Percentiles rank a stretch among this genome's conserved stretches.
Evolutionary conservation across 257 asterid species (phyloP).

Genomic region (Solanum chilense): DNA sequence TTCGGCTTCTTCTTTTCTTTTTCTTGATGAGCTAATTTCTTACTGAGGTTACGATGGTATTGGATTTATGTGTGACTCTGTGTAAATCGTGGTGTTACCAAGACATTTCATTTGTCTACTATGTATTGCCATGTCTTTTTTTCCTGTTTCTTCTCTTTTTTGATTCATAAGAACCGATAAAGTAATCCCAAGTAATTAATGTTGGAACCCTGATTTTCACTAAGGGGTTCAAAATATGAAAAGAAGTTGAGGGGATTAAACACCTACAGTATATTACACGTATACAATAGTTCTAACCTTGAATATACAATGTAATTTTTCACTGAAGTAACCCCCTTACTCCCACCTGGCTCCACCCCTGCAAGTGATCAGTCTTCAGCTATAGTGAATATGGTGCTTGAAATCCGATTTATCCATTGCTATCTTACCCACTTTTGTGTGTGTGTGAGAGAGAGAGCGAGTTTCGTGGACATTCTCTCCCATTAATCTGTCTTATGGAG

Average conservation of each 20-base stretch:
- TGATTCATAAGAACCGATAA: not conserved
- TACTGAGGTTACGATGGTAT: not conserved
- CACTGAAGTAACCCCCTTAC: not conserved
- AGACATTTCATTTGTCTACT: not conserved
- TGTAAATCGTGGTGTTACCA: not conserved
- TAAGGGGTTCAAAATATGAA: not conserved
- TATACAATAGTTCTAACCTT: not conserved
- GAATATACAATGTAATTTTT: not conserved
- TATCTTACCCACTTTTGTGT: not conserved
- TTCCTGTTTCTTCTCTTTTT: not conserved
- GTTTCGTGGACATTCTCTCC: not conserved
- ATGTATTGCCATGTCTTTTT: not conserved
- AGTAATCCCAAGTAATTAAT: not conserved
- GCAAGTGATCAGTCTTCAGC: not conserved
- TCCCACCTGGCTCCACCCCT: not conserved
- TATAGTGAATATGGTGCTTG: not conserved
- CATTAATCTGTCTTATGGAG: not conserved
- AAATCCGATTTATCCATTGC: not conserved
- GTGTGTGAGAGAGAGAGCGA: not conserved
- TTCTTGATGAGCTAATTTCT: not conserved
- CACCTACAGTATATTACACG: not conserved
- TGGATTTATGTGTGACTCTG: not conserved
- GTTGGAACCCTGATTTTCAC: not conserved
- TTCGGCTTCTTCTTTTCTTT: not conserved
- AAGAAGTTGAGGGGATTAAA: not conserved